Conservation (phyloP, 805 yeast genomes). For the Saccharomycopsis babjevae region DNA sequence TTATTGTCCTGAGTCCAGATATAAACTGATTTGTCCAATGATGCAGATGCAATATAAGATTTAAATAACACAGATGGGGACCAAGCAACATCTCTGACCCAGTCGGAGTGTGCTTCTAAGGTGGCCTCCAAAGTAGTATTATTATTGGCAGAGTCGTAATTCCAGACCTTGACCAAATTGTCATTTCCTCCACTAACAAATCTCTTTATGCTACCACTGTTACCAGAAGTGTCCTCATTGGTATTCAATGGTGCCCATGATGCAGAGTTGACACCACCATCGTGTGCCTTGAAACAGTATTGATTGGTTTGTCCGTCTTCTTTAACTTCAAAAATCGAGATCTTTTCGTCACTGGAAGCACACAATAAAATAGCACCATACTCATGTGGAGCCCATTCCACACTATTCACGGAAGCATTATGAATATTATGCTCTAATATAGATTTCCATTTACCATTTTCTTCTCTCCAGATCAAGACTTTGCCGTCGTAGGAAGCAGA, state of each 20-base stretch:
- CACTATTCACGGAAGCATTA: constrained; percentile 89
- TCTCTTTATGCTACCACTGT: constrained; percentile 39
- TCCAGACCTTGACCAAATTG: constrained; percentile 88
- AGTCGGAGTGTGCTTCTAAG: constrained; percentile 86
- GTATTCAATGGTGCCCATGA: constrained; percentile 76
- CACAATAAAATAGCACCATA: constrained; percentile 87
- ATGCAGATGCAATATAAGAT: constrained; percentile 89
- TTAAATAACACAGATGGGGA: constrained; percentile 82
- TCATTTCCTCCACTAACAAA: constrained; percentile 95
- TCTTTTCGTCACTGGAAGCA: constrained; percentile 88
- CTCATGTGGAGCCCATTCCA: constrained; percentile 96
- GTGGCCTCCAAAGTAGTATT: constrained; percentile 64
- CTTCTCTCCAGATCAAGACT: constrained; percentile 92
- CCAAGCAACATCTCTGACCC: constrained; percentile 99
- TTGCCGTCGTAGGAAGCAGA: constrained; percentile 94
- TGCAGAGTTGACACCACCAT: constrained; percentile 89
- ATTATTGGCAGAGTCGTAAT: constrained; percentile 42
- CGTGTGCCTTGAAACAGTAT: constrained; percentile 65
- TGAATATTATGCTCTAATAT: constrained; percentile 83
- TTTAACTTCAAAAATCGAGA: constrained; percentile 81
- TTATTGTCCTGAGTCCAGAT: constrained; percentile 83
- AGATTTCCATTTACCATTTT: constrained; percentile 75
- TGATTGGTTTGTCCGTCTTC: constrained; percentile 68
- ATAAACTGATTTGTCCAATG: constrained; percentile 90
- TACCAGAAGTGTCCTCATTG: constrained; percentile 23